phyloP scores from a whole-genome alignment of 2,329 filamentous ascomycete species.

The Teratosphaeria gauchensis region DNA sequence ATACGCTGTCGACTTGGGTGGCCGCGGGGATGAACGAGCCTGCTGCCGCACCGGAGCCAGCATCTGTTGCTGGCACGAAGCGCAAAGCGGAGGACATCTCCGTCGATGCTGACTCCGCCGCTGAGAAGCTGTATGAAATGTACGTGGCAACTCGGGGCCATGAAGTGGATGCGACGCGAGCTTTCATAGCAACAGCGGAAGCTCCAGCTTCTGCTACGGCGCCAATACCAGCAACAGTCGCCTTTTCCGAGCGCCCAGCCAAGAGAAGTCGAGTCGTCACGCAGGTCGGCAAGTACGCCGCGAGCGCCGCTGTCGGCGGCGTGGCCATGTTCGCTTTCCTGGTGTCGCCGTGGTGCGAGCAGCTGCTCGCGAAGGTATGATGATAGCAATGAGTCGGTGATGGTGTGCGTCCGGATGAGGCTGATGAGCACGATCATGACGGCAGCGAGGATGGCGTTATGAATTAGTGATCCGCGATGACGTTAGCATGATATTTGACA shows the following conservation, averaged over 20 bases:
- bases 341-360: slow-evolving; percentile 16
- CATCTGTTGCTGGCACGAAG: slow-evolving; percentile 8
- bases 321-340: slow-evolving; percentile 18
- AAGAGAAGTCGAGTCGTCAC: background rate
- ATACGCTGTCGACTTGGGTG: background rate
- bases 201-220: background rate
- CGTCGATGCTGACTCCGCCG: background rate
- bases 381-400: background rate
- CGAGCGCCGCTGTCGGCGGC: slow-evolving; percentile 12
- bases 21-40: background rate
- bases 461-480: background rate
- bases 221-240: background rate
- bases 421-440: background rate
- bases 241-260: background rate
- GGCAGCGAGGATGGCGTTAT: background rate
- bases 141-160: background rate
- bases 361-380: background rate
- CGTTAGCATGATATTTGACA: background rate
- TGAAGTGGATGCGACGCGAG: background rate
- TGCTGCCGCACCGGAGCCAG: background rate
- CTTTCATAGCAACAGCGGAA: no score
- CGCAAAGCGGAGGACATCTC: slow-evolving; percentile 18
- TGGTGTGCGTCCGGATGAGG: background rate
- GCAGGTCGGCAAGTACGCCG: slow-evolving; percentile 9
- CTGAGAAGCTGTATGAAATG: background rate